Conservation (phyloP, 208 protist species). For the Phytomonas serpens region DNA sequence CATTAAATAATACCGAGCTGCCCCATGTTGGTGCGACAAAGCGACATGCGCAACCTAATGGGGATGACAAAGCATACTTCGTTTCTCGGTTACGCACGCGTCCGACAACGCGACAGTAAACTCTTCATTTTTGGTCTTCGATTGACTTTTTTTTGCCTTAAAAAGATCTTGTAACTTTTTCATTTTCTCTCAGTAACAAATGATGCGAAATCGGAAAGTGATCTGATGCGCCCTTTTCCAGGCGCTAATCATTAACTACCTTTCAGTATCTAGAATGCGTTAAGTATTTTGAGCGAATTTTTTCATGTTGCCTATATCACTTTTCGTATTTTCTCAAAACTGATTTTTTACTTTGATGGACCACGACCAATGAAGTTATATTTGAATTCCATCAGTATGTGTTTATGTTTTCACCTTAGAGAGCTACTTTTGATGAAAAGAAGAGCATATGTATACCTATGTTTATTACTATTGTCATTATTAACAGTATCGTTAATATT, state of each 20-base stretch:
- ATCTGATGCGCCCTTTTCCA: background rate
- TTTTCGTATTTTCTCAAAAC: background rate
- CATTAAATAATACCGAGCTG: slow-evolving; percentile 1
- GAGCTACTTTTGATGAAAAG: background rate
- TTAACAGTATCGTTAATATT: slow-evolving; percentile 12
- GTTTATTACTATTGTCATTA: slow-evolving; percentile 15
- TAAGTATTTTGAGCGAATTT: background rate
- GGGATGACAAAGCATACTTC: background rate
- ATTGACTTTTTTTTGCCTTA: background rate
- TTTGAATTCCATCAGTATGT: slow-evolving; percentile 2
- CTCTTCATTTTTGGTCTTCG: background rate
- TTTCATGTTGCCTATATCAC: background rate
- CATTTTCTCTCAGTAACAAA: background rate
- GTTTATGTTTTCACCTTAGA: slow-evolving; percentile 3
- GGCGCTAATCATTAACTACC: background rate
- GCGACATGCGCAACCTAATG: slow-evolving; percentile 5
- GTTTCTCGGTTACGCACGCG: background rate
- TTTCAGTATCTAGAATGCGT: background rate
- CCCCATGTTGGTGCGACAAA: background rate
- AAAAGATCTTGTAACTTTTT: too few species aligned
- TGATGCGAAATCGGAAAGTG: background rate
- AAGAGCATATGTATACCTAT: background rate
- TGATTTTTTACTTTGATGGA: background rate
- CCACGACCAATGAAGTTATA: background rate
- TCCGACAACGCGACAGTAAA: background rate